Conservation (phyloP, 1,284 basidiomycete species). For the Lignosus rhinocerotis region DNA sequence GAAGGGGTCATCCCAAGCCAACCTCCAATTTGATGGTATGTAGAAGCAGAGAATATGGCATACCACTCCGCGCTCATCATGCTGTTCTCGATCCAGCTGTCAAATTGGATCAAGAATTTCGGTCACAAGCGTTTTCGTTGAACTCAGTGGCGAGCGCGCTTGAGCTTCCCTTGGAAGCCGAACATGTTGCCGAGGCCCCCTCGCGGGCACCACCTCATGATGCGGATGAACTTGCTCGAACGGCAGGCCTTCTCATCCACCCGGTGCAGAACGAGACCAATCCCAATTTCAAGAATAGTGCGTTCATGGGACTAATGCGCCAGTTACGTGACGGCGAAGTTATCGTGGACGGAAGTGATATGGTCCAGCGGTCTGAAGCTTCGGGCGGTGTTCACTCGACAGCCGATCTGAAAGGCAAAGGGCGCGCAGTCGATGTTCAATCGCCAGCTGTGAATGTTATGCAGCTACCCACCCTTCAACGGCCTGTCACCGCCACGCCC, state of each 20-base stretch:
- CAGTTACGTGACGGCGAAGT: conserved; percentile 83
- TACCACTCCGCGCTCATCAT: background rate
- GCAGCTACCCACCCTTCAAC: conserved; percentile 11
- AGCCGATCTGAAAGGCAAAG: conserved; percentile 67
- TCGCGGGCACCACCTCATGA: conserved; percentile 35
- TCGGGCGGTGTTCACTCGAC: conserved; percentile 22
- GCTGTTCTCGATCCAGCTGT: conserved; percentile 22
- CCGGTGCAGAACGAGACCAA: conserved; percentile 72
- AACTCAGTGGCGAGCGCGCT: conserved; percentile 13
- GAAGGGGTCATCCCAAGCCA: conserved; percentile 6
- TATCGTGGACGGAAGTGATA: conserved; percentile 80
- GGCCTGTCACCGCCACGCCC: conserved; percentile 7
- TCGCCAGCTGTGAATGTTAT: conserved; percentile 2
- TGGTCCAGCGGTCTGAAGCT: conserved; percentile 57
- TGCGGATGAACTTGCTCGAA: conserved; percentile 70
- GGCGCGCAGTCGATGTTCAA: conserved; percentile 42
- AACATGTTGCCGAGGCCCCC: conserved; percentile 23
- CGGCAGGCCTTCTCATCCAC: conserved; percentile 72
- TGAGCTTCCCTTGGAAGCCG: conserved; percentile 18
- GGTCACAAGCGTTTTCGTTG: conserved; percentile 48
- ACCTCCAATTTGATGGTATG: conserved; percentile 21
- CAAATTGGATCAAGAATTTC: conserved; percentile 68
- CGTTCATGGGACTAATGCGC: conserved; percentile 87
- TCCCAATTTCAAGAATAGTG: conserved; percentile 87
- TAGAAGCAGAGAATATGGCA: background rate